Evolutionary conservation across 169 alveolate genomes (phyloP).

Genomic region (Pseudocohnilembus persalinus): DNA sequence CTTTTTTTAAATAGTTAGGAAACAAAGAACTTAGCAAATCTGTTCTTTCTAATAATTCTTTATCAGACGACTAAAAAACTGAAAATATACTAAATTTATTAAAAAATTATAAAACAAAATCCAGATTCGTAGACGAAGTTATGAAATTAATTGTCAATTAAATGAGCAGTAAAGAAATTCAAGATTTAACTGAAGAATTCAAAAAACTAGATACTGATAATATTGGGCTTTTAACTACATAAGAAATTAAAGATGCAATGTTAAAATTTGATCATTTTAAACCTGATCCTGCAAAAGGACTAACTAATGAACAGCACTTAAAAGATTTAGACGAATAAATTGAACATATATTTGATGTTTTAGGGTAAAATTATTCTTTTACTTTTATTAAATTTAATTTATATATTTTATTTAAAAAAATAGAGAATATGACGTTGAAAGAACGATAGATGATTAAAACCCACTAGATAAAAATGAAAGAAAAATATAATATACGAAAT

Average conservation of each 20-base stretch:
- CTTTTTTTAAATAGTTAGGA: constrained; percentile 6
- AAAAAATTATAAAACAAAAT: not conserved
- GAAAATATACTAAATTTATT: not conserved
- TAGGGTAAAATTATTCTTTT: not conserved
- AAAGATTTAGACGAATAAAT: not conserved
- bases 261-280: not conserved
- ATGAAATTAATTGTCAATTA: not conserved
- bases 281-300: not conserved
- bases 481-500: not conserved
- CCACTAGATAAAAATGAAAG: not conserved
- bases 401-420: too few relatives aligned
- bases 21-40: not conserved
- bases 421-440: not conserved
- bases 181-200: not conserved
- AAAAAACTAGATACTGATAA: not conserved
- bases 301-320: not conserved
- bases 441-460: not conserved
- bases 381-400: not conserved
- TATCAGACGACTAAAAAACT: not conserved
- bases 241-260: not conserved
- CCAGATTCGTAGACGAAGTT: not conserved
- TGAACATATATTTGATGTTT: not conserved
- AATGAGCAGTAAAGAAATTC: not conserved
- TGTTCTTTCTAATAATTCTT: not conserved
- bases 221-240: not conserved